Percentiles rank a stretch among this genome's conserved stretches.
Conservation (phyloP, 73 alveolate species). For the Paramecium sonneborni region DNA sequence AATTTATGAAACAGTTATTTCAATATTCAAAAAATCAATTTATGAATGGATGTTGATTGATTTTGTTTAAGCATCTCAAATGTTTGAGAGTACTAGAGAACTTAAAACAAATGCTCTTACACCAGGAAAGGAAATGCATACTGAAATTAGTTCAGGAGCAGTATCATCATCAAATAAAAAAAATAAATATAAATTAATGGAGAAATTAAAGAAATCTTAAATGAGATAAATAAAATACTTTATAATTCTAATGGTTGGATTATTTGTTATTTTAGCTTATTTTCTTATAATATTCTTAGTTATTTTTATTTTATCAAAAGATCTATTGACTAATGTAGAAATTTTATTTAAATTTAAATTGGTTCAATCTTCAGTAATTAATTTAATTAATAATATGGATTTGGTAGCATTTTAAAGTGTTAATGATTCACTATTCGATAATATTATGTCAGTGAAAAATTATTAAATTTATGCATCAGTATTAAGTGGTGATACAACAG, state of each 20-base stretch:
- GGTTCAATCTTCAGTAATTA: background rate
- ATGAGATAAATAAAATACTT: background rate
- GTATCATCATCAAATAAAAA: background rate
- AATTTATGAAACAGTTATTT: background rate
- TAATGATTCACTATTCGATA: background rate
- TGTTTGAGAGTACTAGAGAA: background rate
- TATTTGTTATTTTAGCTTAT: background rate
- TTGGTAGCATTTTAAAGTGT: background rate
- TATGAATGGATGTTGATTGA: constrained; percentile 45
- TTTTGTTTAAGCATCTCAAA: constrained; percentile 14
- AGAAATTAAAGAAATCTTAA: background rate
- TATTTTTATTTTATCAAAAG: background rate
- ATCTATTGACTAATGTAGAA: background rate
- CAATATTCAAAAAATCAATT: background rate
- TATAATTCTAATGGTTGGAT: background rate
- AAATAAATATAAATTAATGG: background rate
- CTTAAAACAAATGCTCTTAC: background rate
- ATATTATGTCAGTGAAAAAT: background rate
- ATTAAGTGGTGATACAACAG: background rate
- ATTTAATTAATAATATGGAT: background rate
- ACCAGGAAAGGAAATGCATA: background rate
- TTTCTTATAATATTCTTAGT: background rate
- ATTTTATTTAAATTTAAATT: background rate
- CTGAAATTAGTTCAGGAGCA: background rate
- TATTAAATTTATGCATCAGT: background rate